A percentile compares a stretch with the other conserved stretches of the same genome.
Conservation (phyloP, 768 basidiomycete genomes). For the Galerina sulciceps region DNA sequence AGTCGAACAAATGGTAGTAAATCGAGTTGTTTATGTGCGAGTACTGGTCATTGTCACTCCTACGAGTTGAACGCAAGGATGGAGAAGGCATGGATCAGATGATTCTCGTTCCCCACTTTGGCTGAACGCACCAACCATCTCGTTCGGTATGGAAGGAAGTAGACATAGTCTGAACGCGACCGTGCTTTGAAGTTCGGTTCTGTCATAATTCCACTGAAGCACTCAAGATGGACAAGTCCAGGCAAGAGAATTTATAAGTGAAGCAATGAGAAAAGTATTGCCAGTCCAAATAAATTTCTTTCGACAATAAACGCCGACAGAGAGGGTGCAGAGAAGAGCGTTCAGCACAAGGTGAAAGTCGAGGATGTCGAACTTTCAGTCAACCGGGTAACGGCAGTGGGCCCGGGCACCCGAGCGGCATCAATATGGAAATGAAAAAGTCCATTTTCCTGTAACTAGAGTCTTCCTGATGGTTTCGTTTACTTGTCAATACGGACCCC, state of each 20-base stretch:
- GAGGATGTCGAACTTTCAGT: too few relatives aligned
- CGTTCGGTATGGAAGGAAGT: constrained; percentile 66
- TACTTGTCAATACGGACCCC: too few relatives aligned
- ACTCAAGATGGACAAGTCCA: not conserved
- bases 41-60: constrained; percentile 90
- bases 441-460: too few relatives aligned
- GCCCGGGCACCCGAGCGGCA: too few relatives aligned
- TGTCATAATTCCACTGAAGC: constrained; percentile 17
- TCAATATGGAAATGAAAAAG: too few relatives aligned
- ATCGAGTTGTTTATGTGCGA: constrained; percentile 81
- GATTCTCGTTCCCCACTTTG: not conserved
- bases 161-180: constrained; percentile 57
- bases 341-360: too few relatives aligned
- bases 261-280: not conserved
- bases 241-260: not conserved
- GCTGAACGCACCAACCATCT: constrained; percentile 57
- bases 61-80: constrained; percentile 24
- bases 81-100: not conserved
- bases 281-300: not conserved
- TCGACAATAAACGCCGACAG: too few relatives aligned
- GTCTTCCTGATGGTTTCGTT: too few relatives aligned
- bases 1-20: constrained; percentile 85
- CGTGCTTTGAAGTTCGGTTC: constrained; percentile 39
- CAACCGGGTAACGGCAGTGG: too few relatives aligned
- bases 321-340: too few relatives aligned